Base-by-base conservation (phyloP, 2,329 filamentous ascomycete genomes). In the Aschersonia sp. region DNA sequence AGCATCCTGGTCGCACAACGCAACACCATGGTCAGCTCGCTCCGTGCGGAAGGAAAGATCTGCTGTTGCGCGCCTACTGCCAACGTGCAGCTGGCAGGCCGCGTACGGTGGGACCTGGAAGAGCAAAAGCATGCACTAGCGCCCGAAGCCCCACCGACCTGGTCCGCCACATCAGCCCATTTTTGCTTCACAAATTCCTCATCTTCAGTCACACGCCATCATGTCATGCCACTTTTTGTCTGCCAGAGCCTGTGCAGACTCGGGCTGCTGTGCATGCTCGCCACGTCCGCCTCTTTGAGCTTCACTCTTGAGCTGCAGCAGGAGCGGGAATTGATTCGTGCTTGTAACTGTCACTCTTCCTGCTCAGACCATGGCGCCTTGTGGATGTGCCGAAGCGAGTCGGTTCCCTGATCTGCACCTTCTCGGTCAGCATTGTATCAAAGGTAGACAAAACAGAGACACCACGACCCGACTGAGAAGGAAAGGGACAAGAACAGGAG, bases 201-300 rank as follows among this genome's bases (percentile, higher is more conserved):
- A 49, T 49, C 38, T 41, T 47, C 56, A 51, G 49, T 53, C 56
- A 59, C 53, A 52, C 51, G 51, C 58, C 56, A 59, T 58, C 59
- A 50, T 55, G 58, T 63, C 61, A 63, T 63, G 61, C 60, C 60
- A 63, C 61, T 63, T 63, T 60, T 57, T 51, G 32, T 43, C n/a
- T 51, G 45, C 45, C 20, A 43, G 44, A 48, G 35, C 31, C 31
- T 42, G 41, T 47, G 49, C 44, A 41, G 43, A 7, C 38, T 10
- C 32, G 43, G 43, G 29, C 35, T 38, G 35, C 35, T 41, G 44
- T 31, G 45, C 35, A 42, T 45, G 49, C 35, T 42, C 42, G 45
- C 43, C 41, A 42, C 41, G 40, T 46, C 49, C 46, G 49, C 46
- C 44, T 29, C 43, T 35, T 9, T 31, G 44, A 46, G 42, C 45